These are phyloP conservation scores for Hevea brasiliensis DNA, from an alignment of 345 rosid genomes.

Conservation along the genomic window DNA sequence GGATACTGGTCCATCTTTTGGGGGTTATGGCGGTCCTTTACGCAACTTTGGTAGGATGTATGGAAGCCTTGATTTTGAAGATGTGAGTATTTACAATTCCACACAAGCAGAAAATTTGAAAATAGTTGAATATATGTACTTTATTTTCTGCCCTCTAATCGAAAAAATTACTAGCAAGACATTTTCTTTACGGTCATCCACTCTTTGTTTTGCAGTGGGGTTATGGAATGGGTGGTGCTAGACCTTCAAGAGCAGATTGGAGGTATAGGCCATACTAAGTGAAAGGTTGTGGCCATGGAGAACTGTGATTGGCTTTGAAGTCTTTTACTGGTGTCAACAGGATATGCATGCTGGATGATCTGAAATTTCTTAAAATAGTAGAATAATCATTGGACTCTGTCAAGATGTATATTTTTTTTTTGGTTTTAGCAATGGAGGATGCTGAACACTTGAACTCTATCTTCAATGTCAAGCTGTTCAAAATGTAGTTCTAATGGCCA, in stretches of 20 bases:
- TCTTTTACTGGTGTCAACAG: neutral
- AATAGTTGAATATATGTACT: neutral
- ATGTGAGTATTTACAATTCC: conserved; percentile 45
- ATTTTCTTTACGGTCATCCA: neutral
- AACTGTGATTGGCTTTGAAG: conserved; percentile 1
- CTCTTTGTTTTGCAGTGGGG: conserved; percentile 56
- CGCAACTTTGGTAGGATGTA: conserved; percentile 79
- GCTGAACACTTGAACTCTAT: neutral
- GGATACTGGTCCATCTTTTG: conserved; percentile 51
- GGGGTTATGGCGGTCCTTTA: conserved; percentile 85
- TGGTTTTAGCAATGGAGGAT: neutral
- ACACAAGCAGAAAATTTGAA: neutral
- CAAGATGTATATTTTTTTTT: neutral
- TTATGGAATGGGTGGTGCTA: conserved; percentile 57
- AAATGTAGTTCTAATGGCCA: neutral
- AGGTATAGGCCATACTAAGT: conserved; percentile 80
- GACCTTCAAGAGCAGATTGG: conserved; percentile 86
- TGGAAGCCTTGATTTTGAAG: conserved; percentile 67
- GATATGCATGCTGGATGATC: neutral
- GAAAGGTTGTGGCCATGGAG: neutral
- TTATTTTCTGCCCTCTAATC: neutral
- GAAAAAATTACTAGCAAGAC: neutral
- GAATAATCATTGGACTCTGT: conserved; percentile 1
- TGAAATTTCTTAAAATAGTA: neutral
- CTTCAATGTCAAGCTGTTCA: neutral